A percentile compares a stretch with the other conserved stretches of the same genome.
Evolutionary conservation across 805 yeast genomes (phyloP).

Genomic region (Nematodospora valgi): DNA sequence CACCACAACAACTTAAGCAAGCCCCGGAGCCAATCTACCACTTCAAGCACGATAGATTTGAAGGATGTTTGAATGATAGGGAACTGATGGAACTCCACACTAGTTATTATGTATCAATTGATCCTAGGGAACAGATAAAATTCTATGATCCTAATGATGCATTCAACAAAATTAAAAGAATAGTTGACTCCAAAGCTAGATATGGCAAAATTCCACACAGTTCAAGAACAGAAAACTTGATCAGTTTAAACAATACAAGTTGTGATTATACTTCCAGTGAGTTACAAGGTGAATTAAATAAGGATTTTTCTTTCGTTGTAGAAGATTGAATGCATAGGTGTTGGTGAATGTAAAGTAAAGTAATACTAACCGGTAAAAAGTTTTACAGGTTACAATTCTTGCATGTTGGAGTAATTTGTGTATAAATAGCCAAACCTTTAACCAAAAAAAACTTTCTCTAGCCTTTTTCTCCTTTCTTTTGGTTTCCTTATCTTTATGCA

Average conservation of each 20-base stretch:
- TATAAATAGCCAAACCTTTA: constrained; percentile 4
- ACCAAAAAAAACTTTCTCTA: constrained; percentile 3
- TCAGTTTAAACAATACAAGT: constrained; percentile 3
- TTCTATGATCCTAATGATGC: constrained; percentile 16
- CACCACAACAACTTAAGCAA: too few species aligned
- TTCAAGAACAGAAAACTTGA: constrained; percentile 1
- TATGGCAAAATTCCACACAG: constrained; percentile 4
- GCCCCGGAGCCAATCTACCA: too few species aligned
- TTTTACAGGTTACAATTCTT: too few species aligned
- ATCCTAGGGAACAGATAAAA: constrained; percentile 13
- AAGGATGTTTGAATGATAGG: constrained; percentile 39
- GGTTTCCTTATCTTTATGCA: constrained; percentile 91
- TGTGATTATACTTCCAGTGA: background rate
- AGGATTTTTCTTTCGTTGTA: constrained; percentile 7
- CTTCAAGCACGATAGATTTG: too few species aligned
- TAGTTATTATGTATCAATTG: constrained; percentile 28
- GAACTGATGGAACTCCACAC: constrained; percentile 41
- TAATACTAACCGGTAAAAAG: too few species aligned
- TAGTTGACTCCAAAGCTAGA: background rate
- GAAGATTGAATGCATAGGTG: constrained; percentile 3
- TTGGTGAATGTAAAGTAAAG: too few species aligned
- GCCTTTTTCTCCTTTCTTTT: constrained; percentile 9
- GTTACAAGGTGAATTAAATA: background rate
- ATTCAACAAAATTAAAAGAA: background rate
- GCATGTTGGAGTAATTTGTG: too few species aligned